Evolutionary conservation across 805 yeast genomes (phyloP).

Genomic region (Ogataea nakhonphanomensis): DNA sequence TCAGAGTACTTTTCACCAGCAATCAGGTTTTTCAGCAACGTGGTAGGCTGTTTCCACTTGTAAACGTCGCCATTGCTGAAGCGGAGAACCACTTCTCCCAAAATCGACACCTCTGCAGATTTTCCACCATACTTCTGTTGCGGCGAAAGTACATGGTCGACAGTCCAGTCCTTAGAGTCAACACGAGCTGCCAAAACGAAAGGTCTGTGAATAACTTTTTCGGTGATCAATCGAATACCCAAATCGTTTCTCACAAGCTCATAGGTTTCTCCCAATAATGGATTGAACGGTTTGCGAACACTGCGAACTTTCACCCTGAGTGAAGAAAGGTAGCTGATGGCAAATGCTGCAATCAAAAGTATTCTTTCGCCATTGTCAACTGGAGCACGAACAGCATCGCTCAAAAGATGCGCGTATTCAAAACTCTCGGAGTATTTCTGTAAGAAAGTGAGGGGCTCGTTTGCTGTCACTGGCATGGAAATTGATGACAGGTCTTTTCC

Average conservation of each 20-base stretch:
- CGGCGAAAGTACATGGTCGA: constrained; percentile 64
- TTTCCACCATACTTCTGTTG: constrained; percentile 95
- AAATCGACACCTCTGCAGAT: constrained; percentile 75
- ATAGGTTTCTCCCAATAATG: constrained; percentile 88
- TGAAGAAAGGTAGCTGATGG: constrained; percentile 68
- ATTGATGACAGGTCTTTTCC: constrained; percentile 85
- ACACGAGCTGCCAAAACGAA: constrained; percentile 77
- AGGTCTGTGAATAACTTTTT: constrained; percentile 88
- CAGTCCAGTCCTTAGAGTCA: constrained; percentile 68
- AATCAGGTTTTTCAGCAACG: constrained; percentile 77
- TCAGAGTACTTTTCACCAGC: constrained; percentile 96
- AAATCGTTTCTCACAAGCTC: constrained; percentile 84
- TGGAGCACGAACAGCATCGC: constrained; percentile 51
- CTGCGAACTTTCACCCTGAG: constrained; percentile 73
- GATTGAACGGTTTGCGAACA: constrained; percentile 89
- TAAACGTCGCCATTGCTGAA: constrained; percentile 66
- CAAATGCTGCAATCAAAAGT: constrained; percentile 75
- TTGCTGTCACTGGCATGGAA: constrained; percentile 91
- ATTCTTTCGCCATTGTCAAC: constrained; percentile 55
- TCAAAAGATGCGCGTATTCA: constrained; percentile 70
- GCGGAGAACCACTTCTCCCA: constrained; percentile 61
- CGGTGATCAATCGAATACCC: constrained; percentile 71
- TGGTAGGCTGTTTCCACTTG: constrained; percentile 79
- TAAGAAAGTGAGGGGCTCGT: constrained; percentile 84
- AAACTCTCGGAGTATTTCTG: constrained; percentile 77